phyloP scores from a whole-genome alignment of 2,329 filamentous ascomycete species.

The Neopestalotiopsis clavispora region DNA sequence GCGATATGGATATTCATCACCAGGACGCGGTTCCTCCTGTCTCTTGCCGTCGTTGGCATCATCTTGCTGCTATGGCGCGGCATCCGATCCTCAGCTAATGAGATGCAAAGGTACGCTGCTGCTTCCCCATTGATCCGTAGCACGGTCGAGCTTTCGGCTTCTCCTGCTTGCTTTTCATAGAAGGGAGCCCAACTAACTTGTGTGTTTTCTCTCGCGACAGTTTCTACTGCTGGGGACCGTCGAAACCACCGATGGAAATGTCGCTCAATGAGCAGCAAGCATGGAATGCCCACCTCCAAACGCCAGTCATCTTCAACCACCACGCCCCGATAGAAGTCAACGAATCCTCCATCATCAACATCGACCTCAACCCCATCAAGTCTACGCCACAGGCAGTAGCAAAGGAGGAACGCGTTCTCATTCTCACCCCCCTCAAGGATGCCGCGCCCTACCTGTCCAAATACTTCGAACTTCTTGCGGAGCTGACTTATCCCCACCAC shows the following conservation, averaged over 20 bases:
- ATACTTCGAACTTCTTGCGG: constrained; percentile 90
- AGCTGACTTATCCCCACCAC: constrained; percentile 92
- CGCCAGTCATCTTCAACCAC: constrained; percentile 95
- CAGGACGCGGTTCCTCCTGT: constrained; percentile 77
- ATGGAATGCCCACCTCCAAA: constrained; percentile 88
- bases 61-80: constrained; percentile 88
- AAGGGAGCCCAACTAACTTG: constrained; percentile 20
- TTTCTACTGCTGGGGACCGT: constrained; percentile 96
- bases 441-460: constrained; percentile 81
- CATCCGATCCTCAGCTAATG: constrained; percentile 77
- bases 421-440: constrained; percentile 92
- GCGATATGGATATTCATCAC: constrained; percentile 74
- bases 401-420: constrained; percentile 87
- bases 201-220: constrained; percentile 49
- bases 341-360: constrained; percentile 74
- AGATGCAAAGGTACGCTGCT: constrained; percentile 82
- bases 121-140: neutral
- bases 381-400: constrained; percentile 78
- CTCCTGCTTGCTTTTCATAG: neutral
- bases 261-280: constrained; percentile 85
- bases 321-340: constrained; percentile 88
- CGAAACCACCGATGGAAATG: constrained; percentile 97
- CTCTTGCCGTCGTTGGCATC: constrained; percentile 71
- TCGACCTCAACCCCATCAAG: constrained; percentile 84
- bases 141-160: neutral